phyloP scores from a whole-genome alignment of 202 grass and related monocot genomes.

The Elaeis oleifera region DNA sequence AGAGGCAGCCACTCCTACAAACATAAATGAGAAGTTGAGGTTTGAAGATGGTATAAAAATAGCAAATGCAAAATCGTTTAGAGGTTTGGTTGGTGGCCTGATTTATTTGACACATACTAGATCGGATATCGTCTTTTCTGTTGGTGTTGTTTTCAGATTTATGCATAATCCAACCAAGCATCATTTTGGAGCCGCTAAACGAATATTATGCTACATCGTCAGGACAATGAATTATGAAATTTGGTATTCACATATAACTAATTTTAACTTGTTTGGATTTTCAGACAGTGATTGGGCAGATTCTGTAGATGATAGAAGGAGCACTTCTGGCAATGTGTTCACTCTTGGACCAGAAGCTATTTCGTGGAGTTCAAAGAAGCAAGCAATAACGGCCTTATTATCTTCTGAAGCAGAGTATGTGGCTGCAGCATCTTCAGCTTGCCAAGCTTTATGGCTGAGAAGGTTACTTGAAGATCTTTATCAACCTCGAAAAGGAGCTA shows the following conservation, averaged over 20 bases:
- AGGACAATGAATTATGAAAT: not conserved
- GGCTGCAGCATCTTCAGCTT: not conserved
- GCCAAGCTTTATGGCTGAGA: not conserved
- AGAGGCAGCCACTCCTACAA: no score
- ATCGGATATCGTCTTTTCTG: no score
- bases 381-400: not conserved
- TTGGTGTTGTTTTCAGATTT: no score
- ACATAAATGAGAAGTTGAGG: no score
- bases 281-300: not conserved
- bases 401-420: not conserved
- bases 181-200: no score
- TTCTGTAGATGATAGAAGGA: constrained; percentile 2
- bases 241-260: no score
- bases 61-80: no score
- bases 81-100: no score
- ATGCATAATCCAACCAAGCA: no score
- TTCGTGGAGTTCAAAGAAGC: not conserved
- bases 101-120: no score
- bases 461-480: not conserved
- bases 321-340: not conserved
- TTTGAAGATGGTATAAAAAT: not conserved
- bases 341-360: not conserved
- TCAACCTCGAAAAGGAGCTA: no score
- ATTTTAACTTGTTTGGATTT: not conserved
- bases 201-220: not conserved